These are phyloP conservation scores for Cutaneotrichosporon sp. DNA, from an alignment of 1,284 basidiomycete genomes.

Conservation along the genomic window DNA sequence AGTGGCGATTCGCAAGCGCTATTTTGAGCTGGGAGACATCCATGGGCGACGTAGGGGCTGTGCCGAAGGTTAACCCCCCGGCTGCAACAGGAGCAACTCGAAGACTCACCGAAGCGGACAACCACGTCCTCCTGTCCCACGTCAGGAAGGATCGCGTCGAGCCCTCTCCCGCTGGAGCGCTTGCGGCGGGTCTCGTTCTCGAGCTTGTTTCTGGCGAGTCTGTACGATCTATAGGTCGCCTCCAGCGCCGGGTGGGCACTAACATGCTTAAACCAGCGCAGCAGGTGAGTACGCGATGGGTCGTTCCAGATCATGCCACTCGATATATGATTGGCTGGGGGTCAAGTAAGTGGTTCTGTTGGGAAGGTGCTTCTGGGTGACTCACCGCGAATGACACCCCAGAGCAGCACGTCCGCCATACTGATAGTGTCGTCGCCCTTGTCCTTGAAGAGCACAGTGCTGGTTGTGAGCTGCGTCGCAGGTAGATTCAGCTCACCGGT, in stretches of 20 bases:
- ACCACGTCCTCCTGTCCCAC: not conserved
- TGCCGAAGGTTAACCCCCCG: not conserved
- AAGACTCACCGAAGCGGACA: not conserved
- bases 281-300: not conserved
- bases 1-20: not conserved
- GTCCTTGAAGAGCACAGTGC: not conserved
- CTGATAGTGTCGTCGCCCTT: not conserved
- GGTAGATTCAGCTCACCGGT: not conserved
- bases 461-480: not conserved
- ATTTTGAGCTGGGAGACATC: not conserved
- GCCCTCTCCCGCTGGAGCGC: not conserved
- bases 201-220: not conserved
- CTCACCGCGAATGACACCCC: constrained; percentile 2
- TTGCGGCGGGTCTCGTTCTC: not conserved
- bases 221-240: not conserved
- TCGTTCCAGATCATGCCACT: not conserved
- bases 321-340: not conserved
- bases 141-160: not conserved
- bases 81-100: not conserved
- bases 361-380: no score
- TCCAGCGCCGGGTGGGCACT: not conserved
- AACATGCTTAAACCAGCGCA: not conserved
- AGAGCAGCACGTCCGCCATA: not conserved
- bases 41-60: not conserved
- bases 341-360: no score